These are phyloP conservation scores for Claviceps paspali DNA, from an alignment of 2,329 filamentous ascomycete genomes.

Conservation along the genomic window DNA sequence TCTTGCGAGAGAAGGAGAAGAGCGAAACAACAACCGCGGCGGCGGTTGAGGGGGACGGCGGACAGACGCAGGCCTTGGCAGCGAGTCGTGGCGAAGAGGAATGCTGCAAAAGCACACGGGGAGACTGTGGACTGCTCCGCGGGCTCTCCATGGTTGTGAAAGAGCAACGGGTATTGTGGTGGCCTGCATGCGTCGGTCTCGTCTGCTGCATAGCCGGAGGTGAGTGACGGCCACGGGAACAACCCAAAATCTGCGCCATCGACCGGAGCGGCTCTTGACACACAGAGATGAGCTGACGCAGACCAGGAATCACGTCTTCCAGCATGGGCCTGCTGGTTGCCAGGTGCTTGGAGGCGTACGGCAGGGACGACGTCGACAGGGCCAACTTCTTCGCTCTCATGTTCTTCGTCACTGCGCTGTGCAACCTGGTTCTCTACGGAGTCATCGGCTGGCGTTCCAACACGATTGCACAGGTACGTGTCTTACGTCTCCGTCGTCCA, in stretches of 20 bases:
- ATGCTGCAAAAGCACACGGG: background rate
- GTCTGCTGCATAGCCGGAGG: constrained; percentile 14
- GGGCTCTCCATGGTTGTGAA: constrained; percentile 15
- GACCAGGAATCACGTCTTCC: constrained; percentile 23
- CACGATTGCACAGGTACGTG: constrained; percentile 17
- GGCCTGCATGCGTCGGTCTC: constrained; percentile 8
- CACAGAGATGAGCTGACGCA: background rate
- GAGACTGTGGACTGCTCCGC: constrained; percentile 13
- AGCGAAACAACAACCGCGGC: background rate
- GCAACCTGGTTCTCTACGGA: constrained; percentile 28
- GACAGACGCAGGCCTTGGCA: constrained; percentile 5
- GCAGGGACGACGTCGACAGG: constrained; percentile 10
- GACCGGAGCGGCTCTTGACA: too few species aligned
- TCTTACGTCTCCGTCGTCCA: too few species aligned
- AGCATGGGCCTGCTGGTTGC: constrained; percentile 24
- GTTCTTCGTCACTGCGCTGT: constrained; percentile 38
- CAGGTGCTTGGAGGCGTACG: constrained; percentile 23
- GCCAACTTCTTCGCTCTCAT: constrained; percentile 39
- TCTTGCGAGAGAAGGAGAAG: too few species aligned
- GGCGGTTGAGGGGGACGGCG: constrained; percentile 8
- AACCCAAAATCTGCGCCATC: too few species aligned
- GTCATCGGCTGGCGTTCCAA: constrained; percentile 22
- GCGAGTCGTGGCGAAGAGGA: background rate
- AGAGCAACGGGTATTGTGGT: constrained; percentile 17
- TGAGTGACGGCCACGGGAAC: constrained; percentile 5